These are phyloP conservation scores for Ustilago crameri DNA, from an alignment of 1,284 basidiomycete species.

Conservation along the genomic window DNA sequence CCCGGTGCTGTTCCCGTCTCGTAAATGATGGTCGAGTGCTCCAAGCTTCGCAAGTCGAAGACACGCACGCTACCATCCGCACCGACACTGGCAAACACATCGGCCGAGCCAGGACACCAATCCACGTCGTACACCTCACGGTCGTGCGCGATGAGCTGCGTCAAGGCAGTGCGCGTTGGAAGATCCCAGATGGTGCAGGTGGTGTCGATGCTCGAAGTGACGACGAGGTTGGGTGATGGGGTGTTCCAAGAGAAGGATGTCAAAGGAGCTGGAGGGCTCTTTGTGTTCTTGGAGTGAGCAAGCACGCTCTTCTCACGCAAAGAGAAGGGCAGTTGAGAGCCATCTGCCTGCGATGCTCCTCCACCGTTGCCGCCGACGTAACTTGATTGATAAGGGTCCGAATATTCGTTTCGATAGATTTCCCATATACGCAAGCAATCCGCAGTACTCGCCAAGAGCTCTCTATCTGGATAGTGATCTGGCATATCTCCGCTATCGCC, in stretches of 20 bases:
- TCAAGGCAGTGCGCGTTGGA: slow-evolving; percentile 91
- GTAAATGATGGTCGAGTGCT: slow-evolving; percentile 98
- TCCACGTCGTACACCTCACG: slow-evolving; percentile 96
- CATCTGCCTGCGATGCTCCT: slow-evolving; percentile 16
- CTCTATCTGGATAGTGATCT: slow-evolving; percentile 60
- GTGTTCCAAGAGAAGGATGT: slow-evolving; percentile 68
- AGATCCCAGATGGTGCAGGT: slow-evolving; percentile 81
- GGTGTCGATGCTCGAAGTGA: slow-evolving; percentile 74
- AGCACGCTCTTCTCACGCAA: slow-evolving; percentile 65
- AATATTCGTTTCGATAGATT: slow-evolving; percentile 51
- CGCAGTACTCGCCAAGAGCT: slow-evolving; percentile 65
- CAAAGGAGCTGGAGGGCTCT: slow-evolving; percentile 64
- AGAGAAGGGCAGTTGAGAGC: slow-evolving; percentile 43
- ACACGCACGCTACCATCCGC: slow-evolving; percentile 96
- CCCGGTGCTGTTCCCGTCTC: slow-evolving; percentile 71
- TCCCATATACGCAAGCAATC: slow-evolving; percentile 67
- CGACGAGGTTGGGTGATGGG: slow-evolving; percentile 67
- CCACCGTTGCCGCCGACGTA: slow-evolving; percentile 47
- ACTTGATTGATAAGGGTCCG: slow-evolving; percentile 45
- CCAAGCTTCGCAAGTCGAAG: slow-evolving; percentile 93
- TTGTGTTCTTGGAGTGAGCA: slow-evolving; percentile 63
- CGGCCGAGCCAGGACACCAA: slow-evolving; percentile 96
- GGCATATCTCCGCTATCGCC: slow-evolving; percentile 22
- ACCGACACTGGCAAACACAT: slow-evolving; percentile 98
- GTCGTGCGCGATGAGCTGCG: slow-evolving; percentile 90